phyloP scores from a whole-genome alignment of 78 protist species.

The Neovahlkampfia damariscottae region DNA sequence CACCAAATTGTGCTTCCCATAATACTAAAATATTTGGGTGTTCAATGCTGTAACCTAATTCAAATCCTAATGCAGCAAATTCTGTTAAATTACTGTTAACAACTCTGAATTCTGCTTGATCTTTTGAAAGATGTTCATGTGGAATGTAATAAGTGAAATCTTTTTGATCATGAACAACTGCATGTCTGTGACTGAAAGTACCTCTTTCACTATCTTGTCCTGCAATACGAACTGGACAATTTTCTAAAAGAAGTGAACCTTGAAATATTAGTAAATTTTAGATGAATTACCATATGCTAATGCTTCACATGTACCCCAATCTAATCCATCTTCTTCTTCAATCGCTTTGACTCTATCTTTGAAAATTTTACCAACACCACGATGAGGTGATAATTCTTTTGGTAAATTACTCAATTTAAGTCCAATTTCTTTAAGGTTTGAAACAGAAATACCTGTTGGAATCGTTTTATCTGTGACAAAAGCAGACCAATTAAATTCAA shows the following conservation, averaged over 20 bases:
- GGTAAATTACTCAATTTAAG: constrained; percentile 34
- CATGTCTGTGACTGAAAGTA: constrained; percentile 84
- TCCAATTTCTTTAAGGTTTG: constrained; percentile 21
- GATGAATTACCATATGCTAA: constrained; percentile 86
- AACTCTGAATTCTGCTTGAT: not conserved
- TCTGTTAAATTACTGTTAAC: constrained; percentile 44
- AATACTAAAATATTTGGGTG: constrained; percentile 60
- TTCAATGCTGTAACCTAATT: constrained; percentile 63
- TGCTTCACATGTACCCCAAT: constrained; percentile 86
- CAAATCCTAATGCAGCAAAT: constrained; percentile 77
- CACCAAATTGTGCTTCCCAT: constrained; percentile 95
- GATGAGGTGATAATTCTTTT: not conserved
- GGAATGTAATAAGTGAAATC: constrained; percentile 23
- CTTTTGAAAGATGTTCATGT: constrained; percentile 1
- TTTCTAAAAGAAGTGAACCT: constrained; percentile 61
- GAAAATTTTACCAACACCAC: not conserved
- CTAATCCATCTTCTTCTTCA: constrained; percentile 39
- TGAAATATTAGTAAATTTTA: too few relatives aligned
- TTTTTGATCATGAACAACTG: constrained; percentile 46
- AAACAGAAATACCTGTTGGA: constrained; percentile 24
- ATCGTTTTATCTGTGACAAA: not conserved
- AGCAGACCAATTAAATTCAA: not conserved
- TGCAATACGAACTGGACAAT: constrained; percentile 51
- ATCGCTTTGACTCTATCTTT: constrained; percentile 23
- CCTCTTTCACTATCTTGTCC: constrained; percentile 91